phyloP scores from a whole-genome alignment of 257 asterid genomes.

The Capsicum rhomboideum region DNA sequence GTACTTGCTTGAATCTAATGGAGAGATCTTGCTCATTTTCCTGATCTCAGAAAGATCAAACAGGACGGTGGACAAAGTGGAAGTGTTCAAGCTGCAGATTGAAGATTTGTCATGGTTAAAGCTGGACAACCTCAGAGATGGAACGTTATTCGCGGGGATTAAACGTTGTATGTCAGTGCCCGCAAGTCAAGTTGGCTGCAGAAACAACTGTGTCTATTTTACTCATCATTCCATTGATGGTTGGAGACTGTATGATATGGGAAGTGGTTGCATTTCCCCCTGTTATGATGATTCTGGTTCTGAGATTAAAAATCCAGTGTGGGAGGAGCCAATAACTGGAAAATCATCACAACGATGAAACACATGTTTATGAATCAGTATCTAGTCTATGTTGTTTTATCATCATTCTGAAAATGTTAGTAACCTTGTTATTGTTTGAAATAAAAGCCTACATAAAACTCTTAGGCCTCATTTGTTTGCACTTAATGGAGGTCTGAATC shows the following conservation, averaged over 20 bases:
- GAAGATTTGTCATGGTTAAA: conserved; percentile 5
- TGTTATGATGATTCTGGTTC: background rate
- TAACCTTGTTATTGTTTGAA: background rate
- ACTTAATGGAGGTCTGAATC: too few relatives aligned
- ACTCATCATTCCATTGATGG: conserved; percentile 1
- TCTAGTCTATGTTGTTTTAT: background rate
- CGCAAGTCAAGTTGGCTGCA: conserved; percentile 24
- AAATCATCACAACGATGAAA: background rate
- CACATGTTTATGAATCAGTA: background rate
- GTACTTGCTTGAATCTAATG: conserved; percentile 19
- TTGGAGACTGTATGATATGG: conserved; percentile 25
- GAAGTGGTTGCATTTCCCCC: conserved; percentile 9
- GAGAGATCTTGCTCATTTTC: conserved; percentile 25
- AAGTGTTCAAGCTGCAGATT: conserved; percentile 13
- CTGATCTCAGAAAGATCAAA: conserved; percentile 11
- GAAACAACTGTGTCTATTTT: conserved; percentile 21
- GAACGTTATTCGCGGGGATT: conserved; percentile 18
- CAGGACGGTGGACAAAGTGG: conserved; percentile 12
- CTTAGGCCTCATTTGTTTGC: too few relatives aligned
- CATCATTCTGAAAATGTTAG: background rate
- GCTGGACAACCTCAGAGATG: conserved; percentile 12
- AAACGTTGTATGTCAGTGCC: conserved; percentile 15
- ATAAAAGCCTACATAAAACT: background rate
- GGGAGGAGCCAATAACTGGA: background rate
- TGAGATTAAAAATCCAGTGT: background rate